Percentiles rank a stretch among this genome's conserved stretches.
These are phyloP conservation scores for Heterococcus sp. DNA, from an alignment of 108 stramenopile species.

Conservation along the genomic window DNA sequence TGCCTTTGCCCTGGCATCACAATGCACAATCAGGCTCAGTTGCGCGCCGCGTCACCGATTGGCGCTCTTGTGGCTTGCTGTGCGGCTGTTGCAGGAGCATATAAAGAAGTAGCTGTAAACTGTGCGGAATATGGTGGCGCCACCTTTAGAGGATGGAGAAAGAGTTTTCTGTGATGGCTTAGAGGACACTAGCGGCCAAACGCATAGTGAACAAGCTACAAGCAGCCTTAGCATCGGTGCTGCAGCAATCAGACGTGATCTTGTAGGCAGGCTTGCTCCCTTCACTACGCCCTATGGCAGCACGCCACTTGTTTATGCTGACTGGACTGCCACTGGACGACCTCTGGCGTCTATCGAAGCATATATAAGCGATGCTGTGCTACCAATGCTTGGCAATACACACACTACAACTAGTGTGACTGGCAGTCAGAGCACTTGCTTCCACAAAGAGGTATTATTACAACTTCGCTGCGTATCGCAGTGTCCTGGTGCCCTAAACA, in stretches of 20 bases:
- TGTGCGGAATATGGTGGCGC: too few species aligned
- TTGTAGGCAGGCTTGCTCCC: slow-evolving; percentile 27
- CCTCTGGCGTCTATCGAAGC: slow-evolving; percentile 28
- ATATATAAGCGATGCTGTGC: slow-evolving; percentile 15
- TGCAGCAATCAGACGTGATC: slow-evolving; percentile 1
- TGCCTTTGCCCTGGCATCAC: too few species aligned
- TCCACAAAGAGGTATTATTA: slow-evolving; percentile 51
- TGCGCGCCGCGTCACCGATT: too few species aligned
- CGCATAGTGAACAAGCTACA: not conserved
- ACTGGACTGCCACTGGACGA: slow-evolving; percentile 48
- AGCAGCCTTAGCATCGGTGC: not conserved
- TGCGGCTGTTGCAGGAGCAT: too few species aligned
- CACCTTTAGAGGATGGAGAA: too few species aligned
- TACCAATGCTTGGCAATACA: slow-evolving; percentile 58
- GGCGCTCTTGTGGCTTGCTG: too few species aligned
- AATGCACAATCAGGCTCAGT: too few species aligned
- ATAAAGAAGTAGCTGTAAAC: too few species aligned
- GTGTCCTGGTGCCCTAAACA: too few species aligned
- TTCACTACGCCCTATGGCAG: slow-evolving; percentile 36
- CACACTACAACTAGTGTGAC: slow-evolving; percentile 55
- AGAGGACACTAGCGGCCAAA: not conserved
- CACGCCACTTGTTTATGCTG: slow-evolving; percentile 44
- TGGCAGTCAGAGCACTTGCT: slow-evolving; percentile 51
- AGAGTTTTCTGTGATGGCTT: too few species aligned
- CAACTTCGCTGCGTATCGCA: too few species aligned